Base-by-base conservation (phyloP, 1,139 yeast genomes). In the Pichia terricola region DNA sequence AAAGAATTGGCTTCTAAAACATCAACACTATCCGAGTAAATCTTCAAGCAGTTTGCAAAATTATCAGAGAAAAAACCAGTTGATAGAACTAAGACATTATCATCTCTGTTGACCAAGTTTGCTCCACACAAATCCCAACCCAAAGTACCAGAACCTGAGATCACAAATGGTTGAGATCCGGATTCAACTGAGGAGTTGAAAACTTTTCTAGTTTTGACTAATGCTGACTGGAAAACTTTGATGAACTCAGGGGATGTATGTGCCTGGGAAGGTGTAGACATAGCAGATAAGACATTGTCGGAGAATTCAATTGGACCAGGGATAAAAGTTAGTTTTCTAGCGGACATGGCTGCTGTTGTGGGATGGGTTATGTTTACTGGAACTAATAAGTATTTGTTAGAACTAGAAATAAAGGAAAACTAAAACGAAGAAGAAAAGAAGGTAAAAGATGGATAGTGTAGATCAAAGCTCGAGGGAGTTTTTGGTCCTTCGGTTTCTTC, bases 261-360 rank as follows among this genome's bases (percentile, higher is more conserved):
- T 16, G 95, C 83, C 58, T 85, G 79, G 4, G 95, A 81, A 32
- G 91, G 94, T 39, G 86, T 81, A 38, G 88, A 69, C 84, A 85
- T 82, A 45, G 96, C 95, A 40, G 70, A 69, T 54, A 85, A 75
- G 42, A 89, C 97, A 49, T 71, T 76, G 54, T 84, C 87, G 42
- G 89, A 81, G 64, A 89, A 81, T 64, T 85, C 94, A 61, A 89
- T 84, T 49, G 97, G 96, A 40, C 97, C 97, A 36, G 96, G 97
- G 55, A 88, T 85, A 70, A 88, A 60, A 4, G 61, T 59, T n/a
- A 57, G 50, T 45, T 56, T 56, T 53, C 62, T 54, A 27, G 51
- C 39, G 43, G 51, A 45, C 43, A 45, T 47, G 28, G 5, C 36
- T 6, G 32, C 28, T 8, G 33, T 27, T 37, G 34, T 31, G 26